Evolutionary conservation across 805 yeast species (phyloP), one percentile per base, ranked within the genome.

Genomic region (Kurtzmaniella cleridarum): DNA sequence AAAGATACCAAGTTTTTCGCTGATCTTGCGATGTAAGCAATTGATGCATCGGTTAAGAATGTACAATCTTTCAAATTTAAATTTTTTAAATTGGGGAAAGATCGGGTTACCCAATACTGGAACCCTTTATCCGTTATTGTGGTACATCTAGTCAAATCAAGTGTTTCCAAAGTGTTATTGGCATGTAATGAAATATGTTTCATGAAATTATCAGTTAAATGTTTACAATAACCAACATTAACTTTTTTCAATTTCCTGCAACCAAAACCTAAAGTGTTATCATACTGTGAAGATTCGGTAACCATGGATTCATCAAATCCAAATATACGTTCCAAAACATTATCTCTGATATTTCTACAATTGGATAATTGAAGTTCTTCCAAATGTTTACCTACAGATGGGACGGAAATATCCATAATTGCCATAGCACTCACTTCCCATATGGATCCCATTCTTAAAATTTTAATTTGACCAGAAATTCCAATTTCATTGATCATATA

Each of bases 391-490:
- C 89, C 89, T 26, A 82, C 78, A 47, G 75, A 69, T 0, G 82
- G 81, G 1, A 75, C 79, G 1, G 87, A 74, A 31, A 84, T 58
- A 54, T 84, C 91, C 88, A 84, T 81, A 24, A 84, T 81, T 2
- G 90, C 84, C 86, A 82, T 80, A 2, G 88, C 86, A 42, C 81
- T 75, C 7, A 84, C 78, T 48, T 81, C 86, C 91, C 91, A 84
- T 35, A 76, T 81, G 12, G 84, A 77, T 44, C 67, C 69, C 88
- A 84, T 81, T 43, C 69, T 71, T 36, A 84, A 60, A 8, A 60
- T 59, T 38, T 66, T 64, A 33, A 84, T 71, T 26, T 69, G 66
- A 3, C 88, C 88, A 30, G 77, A 54, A 48, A 81, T 78, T 2
- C 89, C 89, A 39, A 82, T 71, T 47, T 82, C 85, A 49, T 78